Percentiles rank a stretch among this genome's conserved stretches.
Evolutionary conservation across 345 rosid genomes (phyloP).

Genomic region (Eucalyptus pauciflora): DNA sequence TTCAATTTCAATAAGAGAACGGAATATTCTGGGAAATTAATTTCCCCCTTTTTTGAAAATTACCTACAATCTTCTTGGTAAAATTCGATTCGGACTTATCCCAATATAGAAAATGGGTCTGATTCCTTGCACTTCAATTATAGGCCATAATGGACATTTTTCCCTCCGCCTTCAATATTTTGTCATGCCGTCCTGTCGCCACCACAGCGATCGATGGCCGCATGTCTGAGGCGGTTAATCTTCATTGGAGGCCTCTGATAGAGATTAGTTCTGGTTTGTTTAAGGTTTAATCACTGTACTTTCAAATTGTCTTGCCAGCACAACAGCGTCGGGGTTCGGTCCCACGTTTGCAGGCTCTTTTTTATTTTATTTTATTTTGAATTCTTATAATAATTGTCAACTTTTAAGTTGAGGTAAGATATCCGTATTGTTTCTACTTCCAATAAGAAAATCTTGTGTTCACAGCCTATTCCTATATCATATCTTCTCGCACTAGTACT

Average conservation of each 20-base stretch:
- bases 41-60: background rate
- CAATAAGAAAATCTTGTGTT: background rate
- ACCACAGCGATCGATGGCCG: background rate
- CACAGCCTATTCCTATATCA: background rate
- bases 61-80: background rate
- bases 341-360: background rate
- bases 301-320: background rate
- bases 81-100: background rate
- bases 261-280: background rate
- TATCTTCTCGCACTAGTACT: background rate
- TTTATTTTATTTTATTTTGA: too few relatives aligned
- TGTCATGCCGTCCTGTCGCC: background rate
- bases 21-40: background rate
- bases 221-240: background rate
- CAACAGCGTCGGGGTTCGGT: background rate
- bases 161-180: background rate
- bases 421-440: background rate
- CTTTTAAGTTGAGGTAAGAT: background rate
- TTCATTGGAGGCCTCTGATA: background rate
- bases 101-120: background rate
- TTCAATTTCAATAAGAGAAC: background rate
- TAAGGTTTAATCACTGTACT: background rate
- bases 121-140: background rate
- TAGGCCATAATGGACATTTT: background rate
- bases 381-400: background rate